A percentile compares a stretch with the other conserved stretches of the same genome.
Evolutionary conservation across 345 rosid genomes (phyloP).

Genomic region (Microcos paniculata): DNA sequence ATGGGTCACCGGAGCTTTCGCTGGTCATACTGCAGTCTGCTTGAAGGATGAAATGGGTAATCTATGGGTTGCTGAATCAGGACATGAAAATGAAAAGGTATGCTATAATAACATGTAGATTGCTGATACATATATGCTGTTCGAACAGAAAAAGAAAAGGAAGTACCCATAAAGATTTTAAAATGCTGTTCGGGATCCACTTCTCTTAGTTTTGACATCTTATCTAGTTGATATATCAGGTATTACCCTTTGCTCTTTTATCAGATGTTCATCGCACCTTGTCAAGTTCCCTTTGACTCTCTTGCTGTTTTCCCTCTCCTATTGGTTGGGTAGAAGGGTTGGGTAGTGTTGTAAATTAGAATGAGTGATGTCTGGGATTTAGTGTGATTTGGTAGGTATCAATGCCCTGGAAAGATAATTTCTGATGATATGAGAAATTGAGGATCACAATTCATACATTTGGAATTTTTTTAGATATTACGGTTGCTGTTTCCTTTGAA

Average conservation of each 20-base stretch:
- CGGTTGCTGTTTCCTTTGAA: neutral
- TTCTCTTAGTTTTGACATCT: neutral
- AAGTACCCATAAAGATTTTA: neutral
- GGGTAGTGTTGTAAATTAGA: neutral
- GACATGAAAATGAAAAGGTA: constrained; percentile 98
- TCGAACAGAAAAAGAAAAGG: neutral
- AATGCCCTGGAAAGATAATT: neutral
- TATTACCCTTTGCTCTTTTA: neutral
- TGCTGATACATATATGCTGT: neutral
- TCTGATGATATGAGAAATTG: neutral
- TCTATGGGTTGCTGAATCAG: constrained; percentile 99
- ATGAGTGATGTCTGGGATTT: neutral
- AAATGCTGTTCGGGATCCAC: neutral
- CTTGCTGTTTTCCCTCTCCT: too few relatives aligned
- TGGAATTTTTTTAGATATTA: too few relatives aligned
- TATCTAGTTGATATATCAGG: neutral
- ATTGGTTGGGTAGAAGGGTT: neutral
- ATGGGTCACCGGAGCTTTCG: constrained; percentile 99
- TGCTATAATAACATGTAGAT: neutral
- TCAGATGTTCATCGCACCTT: neutral
- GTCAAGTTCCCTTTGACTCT: neutral
- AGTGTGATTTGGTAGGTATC: neutral
- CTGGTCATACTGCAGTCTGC: constrained; percentile 99
- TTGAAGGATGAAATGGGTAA: constrained; percentile 86
- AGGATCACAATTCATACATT: neutral